Evolutionary conservation across 306 rosid species (phyloP).

Genomic region (Nissolia schottii): DNA sequence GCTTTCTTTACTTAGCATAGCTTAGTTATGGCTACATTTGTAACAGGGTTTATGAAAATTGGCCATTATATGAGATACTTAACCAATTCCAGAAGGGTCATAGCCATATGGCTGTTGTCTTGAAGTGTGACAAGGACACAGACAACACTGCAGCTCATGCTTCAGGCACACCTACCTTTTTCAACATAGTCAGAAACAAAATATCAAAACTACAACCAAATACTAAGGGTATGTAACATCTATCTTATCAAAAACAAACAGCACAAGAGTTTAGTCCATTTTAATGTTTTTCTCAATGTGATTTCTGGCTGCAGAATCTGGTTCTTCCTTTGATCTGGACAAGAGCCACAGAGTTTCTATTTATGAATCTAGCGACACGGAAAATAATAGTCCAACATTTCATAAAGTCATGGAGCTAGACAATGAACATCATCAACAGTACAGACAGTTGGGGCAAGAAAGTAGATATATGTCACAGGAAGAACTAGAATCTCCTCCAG

Average conservation of each 20-base stretch:
- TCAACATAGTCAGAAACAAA: slow-evolving; percentile 16
- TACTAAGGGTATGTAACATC: slow-evolving; percentile 36
- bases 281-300: background rate
- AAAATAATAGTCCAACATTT: slow-evolving; percentile 31
- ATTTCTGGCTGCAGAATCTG: slow-evolving; percentile 27
- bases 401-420: slow-evolving; percentile 22
- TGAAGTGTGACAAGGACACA: slow-evolving; percentile 35
- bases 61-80: slow-evolving; percentile 77
- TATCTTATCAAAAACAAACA: background rate
- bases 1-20: background rate
- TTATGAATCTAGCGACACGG: slow-evolving; percentile 19
- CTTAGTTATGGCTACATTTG: background rate
- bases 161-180: slow-evolving; percentile 2
- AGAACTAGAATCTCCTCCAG: slow-evolving; percentile 34
- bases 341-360: slow-evolving; percentile 17
- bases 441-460: slow-evolving; percentile 18
- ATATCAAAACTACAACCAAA: slow-evolving; percentile 11
- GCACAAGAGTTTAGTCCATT: background rate
- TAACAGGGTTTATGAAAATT: slow-evolving; percentile 60
- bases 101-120: slow-evolving; percentile 82
- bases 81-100: slow-evolving; percentile 67
- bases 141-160: slow-evolving; percentile 10
- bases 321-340: slow-evolving; percentile 17
- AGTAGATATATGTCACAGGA: slow-evolving; percentile 17
- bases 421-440: slow-evolving; percentile 6